Evolutionary conservation across 345 rosid genomes (phyloP), one percentile per base, ranked within the genome.

Genomic region (Sisymbrium altissimum): DNA sequence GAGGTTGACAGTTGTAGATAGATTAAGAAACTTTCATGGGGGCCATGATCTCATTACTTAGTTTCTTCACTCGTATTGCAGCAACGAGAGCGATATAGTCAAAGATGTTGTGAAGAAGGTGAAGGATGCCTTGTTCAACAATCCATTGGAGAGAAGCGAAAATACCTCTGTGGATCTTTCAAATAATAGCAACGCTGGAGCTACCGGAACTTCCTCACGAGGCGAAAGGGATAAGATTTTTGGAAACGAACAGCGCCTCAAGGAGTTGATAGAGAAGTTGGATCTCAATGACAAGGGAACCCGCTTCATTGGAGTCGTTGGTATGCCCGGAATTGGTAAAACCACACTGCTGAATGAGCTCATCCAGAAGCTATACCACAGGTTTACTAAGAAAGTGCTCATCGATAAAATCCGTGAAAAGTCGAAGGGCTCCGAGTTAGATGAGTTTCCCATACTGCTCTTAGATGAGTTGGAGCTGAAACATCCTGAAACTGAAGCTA

Each of bases 301-400:
- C 45, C 66, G 66, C 9, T 7, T 70, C 33, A 6, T 70, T 18
- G 74, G 66, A 43, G 55, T 70, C 33, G 57, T 45, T 32, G 74
- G 74, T 7, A 71, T 71, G 75, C 67, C 75, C 0, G 67, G 67
- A 0, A 71, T 71, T 9, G 75, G 75, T 1, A 71, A 71, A 71
- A 71, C 49, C 49, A 61, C 75, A n/a, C 60, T 23, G 25, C 25
- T 3, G 25, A 23, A 23, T 23, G 25, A 1, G 3, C 3, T 23
- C n/a, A n/a, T 23, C 25, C 1, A 23, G 25, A 23, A 23, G 25
- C 3, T 1, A 3, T 3, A 23, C 25, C 1, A 23, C 25, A 23
- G 25, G 25, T 23, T 23, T 23, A 23, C 25, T 1, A 23, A 23
- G 25, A 23, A 23, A n/a, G n/a, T n/a, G n/a, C 21, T 56, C 1